Evolutionary conservation across 1,284 basidiomycete species (phyloP), one percentile per base, ranked within the genome.

Genomic region (Papiliotrema laurentii): DNA sequence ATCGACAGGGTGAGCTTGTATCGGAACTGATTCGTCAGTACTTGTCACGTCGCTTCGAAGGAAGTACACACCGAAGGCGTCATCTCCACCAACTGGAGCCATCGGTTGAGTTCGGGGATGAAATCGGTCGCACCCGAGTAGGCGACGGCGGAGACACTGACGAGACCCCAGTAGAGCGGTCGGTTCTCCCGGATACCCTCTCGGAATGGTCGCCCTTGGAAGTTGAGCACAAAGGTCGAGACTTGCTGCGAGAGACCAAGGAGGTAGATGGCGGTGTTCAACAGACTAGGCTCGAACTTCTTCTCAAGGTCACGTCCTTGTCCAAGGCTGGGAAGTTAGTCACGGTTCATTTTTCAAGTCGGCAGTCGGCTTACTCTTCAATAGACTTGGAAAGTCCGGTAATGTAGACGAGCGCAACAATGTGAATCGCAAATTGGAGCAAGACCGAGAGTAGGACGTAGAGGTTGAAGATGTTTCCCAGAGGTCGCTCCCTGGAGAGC

Each of bases 81-180:
- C 91, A 99, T 94, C 72, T 89, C 89, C 24, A 97, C 91, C 34
- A 98, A 85, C 75, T 98, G 94, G 37, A 99, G 79, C 94, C 94
- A 98, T 31, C 87, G 78, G 73, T 96, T 98, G 56, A 97, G 70
- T 74, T 98, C 96, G 1, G 96, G 94, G 66, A 97, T 77, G 60
- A 97, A 85, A 71, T 99, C 91, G 1, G 86, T 89, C 6, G 91
- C 82, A 28, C 92, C 92, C n/a, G 81, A 87, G 75, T 96, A 89
- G 7, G 93, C 93, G 11, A 97, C 91, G 3, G 82, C 80, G 50
- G 83, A 83, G 21, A 88, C 92, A 19, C 86, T 87, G 37, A 94
- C 77, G 11, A 97, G 81, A 35, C 92, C 92, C 76, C 84, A 96
- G 72, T 83, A 94, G n/a, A 97, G 72, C 3, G 89, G 86, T 13